These are phyloP conservation scores for Sporopachydermia lactativora DNA, from an alignment of 805 yeast genomes.

Conservation along the genomic window DNA sequence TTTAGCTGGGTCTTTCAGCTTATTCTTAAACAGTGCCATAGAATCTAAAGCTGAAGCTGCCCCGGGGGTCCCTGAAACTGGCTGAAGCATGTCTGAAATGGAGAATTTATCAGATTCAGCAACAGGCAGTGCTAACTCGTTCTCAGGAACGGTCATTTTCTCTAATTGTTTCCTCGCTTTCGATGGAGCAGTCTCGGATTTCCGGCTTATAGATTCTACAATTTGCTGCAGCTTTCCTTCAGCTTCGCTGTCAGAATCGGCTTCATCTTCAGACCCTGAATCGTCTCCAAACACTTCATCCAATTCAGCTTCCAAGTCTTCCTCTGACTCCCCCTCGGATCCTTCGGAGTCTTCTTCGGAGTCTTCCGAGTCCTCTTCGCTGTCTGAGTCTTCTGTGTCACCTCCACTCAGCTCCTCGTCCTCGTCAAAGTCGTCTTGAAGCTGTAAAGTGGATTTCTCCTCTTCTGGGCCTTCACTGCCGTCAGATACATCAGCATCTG, in stretches of 20 bases:
- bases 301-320: slow-evolving; percentile 20
- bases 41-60: slow-evolving; percentile 35
- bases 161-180: slow-evolving; percentile 32
- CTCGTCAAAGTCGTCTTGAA: slow-evolving; percentile 10
- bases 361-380: slow-evolving; percentile 15
- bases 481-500: slow-evolving; percentile 9
- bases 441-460: slow-evolving; percentile 12
- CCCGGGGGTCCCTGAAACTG: slow-evolving; percentile 40
- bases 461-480: no score
- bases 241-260: slow-evolving; percentile 39
- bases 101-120: slow-evolving; percentile 40
- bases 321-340: slow-evolving; percentile 19
- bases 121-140: slow-evolving; percentile 56
- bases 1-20: slow-evolving; percentile 19
- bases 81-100: slow-evolving; percentile 55
- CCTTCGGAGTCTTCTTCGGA: slow-evolving; percentile 13
- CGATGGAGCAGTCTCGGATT: slow-evolving; percentile 21
- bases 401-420: slow-evolving; percentile 9
- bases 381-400: slow-evolving; percentile 13
- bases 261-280: slow-evolving; percentile 27
- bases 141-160: slow-evolving; percentile 44
- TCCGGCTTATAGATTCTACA: slow-evolving; percentile 22
- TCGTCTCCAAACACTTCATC: slow-evolving; percentile 13
- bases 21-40: slow-evolving; percentile 27
- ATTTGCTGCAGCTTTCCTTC: slow-evolving; percentile 28